Percentiles rank a stretch among this genome's conserved stretches.
Conservation (phyloP, 202 grass and related monocot species). For the Panicum virgatum region DNA sequence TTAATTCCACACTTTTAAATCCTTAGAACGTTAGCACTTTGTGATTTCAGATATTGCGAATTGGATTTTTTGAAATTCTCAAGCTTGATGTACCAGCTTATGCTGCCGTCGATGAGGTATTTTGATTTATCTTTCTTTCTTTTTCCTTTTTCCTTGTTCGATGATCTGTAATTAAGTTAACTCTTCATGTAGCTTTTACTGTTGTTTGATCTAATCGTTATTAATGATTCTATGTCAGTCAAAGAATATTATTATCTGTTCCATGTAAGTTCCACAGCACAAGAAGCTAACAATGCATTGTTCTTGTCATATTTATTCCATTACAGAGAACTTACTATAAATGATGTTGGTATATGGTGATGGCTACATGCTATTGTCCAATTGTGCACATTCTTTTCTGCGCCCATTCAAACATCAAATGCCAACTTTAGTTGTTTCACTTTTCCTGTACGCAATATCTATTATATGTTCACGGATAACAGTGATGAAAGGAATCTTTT, state of each 20-base stretch:
- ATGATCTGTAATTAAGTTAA: background rate
- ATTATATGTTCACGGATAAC: background rate
- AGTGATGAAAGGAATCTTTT: background rate
- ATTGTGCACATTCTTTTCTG: background rate
- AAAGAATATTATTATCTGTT: background rate
- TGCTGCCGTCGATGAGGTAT: conserved; percentile 93
- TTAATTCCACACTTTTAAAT: conserved; percentile 17
- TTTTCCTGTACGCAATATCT: background rate
- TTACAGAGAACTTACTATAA: conserved; percentile 5
- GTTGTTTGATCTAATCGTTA: too few relatives aligned
- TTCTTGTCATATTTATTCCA: background rate
- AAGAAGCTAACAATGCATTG: conserved; percentile 6
- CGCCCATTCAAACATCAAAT: background rate
- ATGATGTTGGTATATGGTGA: background rate
- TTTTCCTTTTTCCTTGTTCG: background rate
- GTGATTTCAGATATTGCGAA: conserved; percentile 77
- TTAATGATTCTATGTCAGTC: background rate
- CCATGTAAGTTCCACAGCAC: conserved; percentile 9
- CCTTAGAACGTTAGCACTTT: conserved; percentile 31
- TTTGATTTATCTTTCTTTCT: conserved; percentile 6
- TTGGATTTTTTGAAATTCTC: conserved; percentile 92
- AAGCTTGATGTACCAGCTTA: conserved; percentile 86
- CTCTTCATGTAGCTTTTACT: conserved; percentile 12
- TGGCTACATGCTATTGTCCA: background rate
- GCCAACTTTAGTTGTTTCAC: background rate